Evolutionary conservation across 1,139 yeast genomes (phyloP), one percentile per base, ranked within the genome.

Genomic region (Yamadazyma sp.): DNA sequence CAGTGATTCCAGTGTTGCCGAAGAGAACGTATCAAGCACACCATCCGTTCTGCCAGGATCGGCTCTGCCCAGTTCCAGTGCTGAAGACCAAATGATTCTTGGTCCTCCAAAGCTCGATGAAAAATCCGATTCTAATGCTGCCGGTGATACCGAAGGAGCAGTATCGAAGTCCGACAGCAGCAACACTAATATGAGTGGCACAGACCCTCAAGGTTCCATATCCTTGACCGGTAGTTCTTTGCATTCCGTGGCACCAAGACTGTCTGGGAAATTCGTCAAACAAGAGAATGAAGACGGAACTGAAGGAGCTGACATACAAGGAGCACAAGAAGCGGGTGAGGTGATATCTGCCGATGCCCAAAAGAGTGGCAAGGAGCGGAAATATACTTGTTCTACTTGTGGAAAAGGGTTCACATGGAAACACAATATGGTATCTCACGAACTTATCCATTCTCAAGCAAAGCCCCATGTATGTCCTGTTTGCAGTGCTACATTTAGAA

Each of bases 351-450:
- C 25, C 4, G 25, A 23, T 4, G 11, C n/a, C 25, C 15, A 12
- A 12, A 25, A n/a, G 28, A n/a, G 6, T 12, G 28, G 7, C 15
- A 27, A 14, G 6, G 12, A 6, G 7, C 13, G 14, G 11, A n/a
- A 27, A 15, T 80, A 73, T 55, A 63, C 63, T 29, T 84, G 92
- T 54, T 67, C 73, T 17, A 70, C 73, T 8, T 84, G 92, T 55
- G 60, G 70, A 39, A 85, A 80, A 51, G 70, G 78, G 0, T 82
- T 81, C 57, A 78, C 86, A 8, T 66, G 92, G 31, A 81, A 79
- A 47, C 92, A 84, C 58, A 85, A 85, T 52, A 73, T 85, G 70
- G 84, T 83, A 40, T 76, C 86, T 6, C 94, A 85, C 57, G 72
- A 81, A 46, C 61, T 84, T 44, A 84, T 82, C 33, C 94, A 85